phyloP scores from a whole-genome alignment of 306 rosid genomes.

The peach (Prunus persica) region Prunus_persica_NCBIv2 NC_034016.1:14258501-14259000 shows the following conservation, averaged over 20 bases:
- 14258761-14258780: conserved; percentile 58
- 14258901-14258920: not conserved
- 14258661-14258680: not conserved
- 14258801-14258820: conserved; percentile 54
- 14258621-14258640: not conserved
- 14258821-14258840: conserved; percentile 61
- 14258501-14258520: no score
- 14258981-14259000: no score
- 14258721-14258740: conserved; percentile 1
- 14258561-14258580: no score
- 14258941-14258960: not conserved
- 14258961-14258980: not conserved
- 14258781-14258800: conserved; percentile 59
- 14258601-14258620: no score
- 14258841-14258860: conserved; percentile 43
- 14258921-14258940: not conserved
- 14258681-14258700: conserved; percentile 60
- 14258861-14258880: not conserved
- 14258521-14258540: no score
- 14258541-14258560: no score
- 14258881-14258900: not conserved
- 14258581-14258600: no score
- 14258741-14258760: conserved; percentile 42
- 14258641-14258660: not conserved
- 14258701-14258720: conserved; percentile 28